Conservation (phyloP, 1,284 basidiomycete genomes). For the Marasmius fiardii region DNA sequence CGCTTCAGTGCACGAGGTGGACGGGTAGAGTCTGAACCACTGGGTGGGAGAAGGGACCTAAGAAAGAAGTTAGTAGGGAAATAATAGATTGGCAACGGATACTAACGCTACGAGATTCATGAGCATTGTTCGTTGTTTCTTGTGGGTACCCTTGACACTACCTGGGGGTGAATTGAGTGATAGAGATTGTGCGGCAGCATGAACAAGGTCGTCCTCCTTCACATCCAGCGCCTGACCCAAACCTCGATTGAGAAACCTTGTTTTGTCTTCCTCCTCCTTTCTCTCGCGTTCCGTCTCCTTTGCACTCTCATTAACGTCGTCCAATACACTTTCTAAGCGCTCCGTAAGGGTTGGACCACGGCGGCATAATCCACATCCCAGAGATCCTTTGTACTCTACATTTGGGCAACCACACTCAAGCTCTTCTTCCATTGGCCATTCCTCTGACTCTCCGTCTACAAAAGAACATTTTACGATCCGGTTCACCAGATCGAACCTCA, state of each 20-base stretch:
- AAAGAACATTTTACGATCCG: slow-evolving; percentile 49
- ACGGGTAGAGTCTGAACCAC: not conserved
- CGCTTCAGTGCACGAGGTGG: not conserved
- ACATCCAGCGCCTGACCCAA: slow-evolving; percentile 20
- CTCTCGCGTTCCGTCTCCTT: slow-evolving; percentile 35
- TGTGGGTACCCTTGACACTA: slow-evolving; percentile 35
- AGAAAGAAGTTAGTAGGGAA: slow-evolving; percentile 1
- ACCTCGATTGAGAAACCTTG: slow-evolving; percentile 11
- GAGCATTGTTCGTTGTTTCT: slow-evolving; percentile 61
- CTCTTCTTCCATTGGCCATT: slow-evolving; percentile 40
- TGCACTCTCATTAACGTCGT: slow-evolving; percentile 48
- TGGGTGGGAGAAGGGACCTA: slow-evolving; percentile 18
- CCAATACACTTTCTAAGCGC: slow-evolving; percentile 43
- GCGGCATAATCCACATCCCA: not conserved
- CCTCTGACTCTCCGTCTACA: slow-evolving; percentile 48
- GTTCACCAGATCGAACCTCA: slow-evolving; percentile 54
- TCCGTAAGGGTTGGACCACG: slow-evolving; percentile 3
- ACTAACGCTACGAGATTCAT: slow-evolving; percentile 66
- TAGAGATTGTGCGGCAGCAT: not conserved
- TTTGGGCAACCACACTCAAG: not conserved
- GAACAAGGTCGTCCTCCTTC: not conserved
- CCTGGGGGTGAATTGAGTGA: slow-evolving; percentile 17
- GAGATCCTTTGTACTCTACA: not conserved
- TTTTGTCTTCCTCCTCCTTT: slow-evolving; percentile 26
- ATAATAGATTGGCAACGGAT: slow-evolving; percentile 3